Percentiles rank a stretch among this genome's conserved stretches.
phyloP scores from a whole-genome alignment of 352 stramenopile species.

The Bremia lactucae region DNA sequence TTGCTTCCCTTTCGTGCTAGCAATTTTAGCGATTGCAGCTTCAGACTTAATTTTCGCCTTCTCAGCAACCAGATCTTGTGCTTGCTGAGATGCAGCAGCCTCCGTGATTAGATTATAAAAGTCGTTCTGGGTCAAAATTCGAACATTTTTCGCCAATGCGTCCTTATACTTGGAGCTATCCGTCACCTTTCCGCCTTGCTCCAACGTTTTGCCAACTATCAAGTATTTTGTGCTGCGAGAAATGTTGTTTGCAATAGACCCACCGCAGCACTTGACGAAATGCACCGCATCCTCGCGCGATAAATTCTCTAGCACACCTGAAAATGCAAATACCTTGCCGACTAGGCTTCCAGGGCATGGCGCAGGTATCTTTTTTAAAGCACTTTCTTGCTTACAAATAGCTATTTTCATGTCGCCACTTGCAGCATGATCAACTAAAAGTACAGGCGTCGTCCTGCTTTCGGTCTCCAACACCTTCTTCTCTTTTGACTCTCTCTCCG shows the following conservation, averaged over 20 bases:
- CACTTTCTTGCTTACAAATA: slow-evolving; percentile 14
- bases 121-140: slow-evolving; percentile 76
- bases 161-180: slow-evolving; percentile 85
- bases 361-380: slow-evolving; percentile 37
- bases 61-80: slow-evolving; percentile 39
- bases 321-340: slow-evolving; percentile 68
- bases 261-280: slow-evolving; percentile 71
- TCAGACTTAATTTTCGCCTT: slow-evolving; percentile 47
- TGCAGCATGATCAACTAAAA: background rate
- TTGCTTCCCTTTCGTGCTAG: slow-evolving; percentile 47
- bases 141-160: slow-evolving; percentile 73
- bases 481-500: slow-evolving; percentile 4
- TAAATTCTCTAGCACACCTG: slow-evolving; percentile 46
- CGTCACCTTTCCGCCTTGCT: slow-evolving; percentile 52
- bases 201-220: slow-evolving; percentile 52
- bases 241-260: slow-evolving; percentile 48
- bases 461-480: slow-evolving; percentile 9
- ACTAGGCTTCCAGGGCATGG: slow-evolving; percentile 59
- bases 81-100: slow-evolving; percentile 47
- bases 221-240: slow-evolving; percentile 71
- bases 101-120: slow-evolving; percentile 84
- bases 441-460: background rate
- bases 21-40: slow-evolving; percentile 18
- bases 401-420: slow-evolving; percentile 2
- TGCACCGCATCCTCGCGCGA: slow-evolving; percentile 58